These are phyloP conservation scores for Fusarium verrucosum DNA, from an alignment of 2,329 filamentous ascomycete species.

Conservation along the genomic window DNA sequence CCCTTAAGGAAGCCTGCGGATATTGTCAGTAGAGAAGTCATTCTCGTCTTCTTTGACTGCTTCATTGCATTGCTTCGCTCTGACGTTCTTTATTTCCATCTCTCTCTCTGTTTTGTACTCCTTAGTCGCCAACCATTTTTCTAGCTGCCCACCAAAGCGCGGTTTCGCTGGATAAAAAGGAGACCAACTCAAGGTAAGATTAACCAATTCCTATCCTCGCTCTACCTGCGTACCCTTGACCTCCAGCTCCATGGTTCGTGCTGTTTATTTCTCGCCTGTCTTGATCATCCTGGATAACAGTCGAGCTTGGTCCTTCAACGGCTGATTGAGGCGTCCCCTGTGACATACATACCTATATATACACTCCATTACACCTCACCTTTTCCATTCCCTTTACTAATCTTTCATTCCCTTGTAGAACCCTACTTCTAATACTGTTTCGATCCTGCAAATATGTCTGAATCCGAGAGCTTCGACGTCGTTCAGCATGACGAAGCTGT, in stretches of 20 bases:
- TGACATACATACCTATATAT: slow-evolving; percentile 14
- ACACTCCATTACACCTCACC: background rate
- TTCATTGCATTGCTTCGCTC: slow-evolving; percentile 27
- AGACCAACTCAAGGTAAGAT: slow-evolving; percentile 32
- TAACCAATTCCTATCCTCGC: slow-evolving; percentile 27
- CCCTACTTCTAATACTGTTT: slow-evolving; percentile 23
- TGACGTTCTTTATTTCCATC: slow-evolving; percentile 17
- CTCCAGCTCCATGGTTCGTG: slow-evolving; percentile 8
- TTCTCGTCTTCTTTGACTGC: slow-evolving; percentile 22
- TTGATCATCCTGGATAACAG: slow-evolving; percentile 12
- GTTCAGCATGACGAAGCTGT: slow-evolving; percentile 55
- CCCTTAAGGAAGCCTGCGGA: slow-evolving; percentile 28
- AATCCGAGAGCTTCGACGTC: slow-evolving; percentile 58
- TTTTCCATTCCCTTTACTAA: slow-evolving; percentile 7
- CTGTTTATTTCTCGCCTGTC: background rate
- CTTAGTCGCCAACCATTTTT: slow-evolving; percentile 1
- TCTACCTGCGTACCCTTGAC: slow-evolving; percentile 17
- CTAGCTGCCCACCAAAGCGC: slow-evolving; percentile 23
- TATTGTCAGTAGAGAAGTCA: slow-evolving; percentile 22
- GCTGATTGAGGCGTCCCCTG: slow-evolving; percentile 6
- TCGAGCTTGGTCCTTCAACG: slow-evolving; percentile 21
- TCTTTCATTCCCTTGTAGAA: slow-evolving; percentile 5
- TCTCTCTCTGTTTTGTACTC: slow-evolving; percentile 1
- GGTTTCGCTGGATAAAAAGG: slow-evolving; percentile 37
- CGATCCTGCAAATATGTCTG: slow-evolving; percentile 53